These are phyloP conservation scores for Aspergillaceae sp. DNA, from an alignment of 2,329 filamentous ascomycete genomes.

Conservation along the genomic window DNA sequence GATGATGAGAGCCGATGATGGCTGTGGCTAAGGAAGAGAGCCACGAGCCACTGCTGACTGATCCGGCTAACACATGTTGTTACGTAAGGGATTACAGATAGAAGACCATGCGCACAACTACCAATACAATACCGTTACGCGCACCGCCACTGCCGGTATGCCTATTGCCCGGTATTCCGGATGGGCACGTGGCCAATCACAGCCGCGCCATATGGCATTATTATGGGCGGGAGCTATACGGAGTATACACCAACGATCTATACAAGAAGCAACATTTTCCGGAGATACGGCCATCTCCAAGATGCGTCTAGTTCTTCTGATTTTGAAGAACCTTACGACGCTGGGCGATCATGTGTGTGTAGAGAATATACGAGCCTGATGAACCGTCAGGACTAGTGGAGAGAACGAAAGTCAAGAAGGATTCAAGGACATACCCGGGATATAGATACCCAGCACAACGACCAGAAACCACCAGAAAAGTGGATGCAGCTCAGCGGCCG, in stretches of 20 bases:
- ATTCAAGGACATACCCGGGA: slow-evolving; percentile 56
- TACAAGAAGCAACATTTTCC: not conserved
- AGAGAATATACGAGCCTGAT: slow-evolving; percentile 73
- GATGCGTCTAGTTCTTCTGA: slow-evolving; percentile 11
- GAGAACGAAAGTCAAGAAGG: not conserved
- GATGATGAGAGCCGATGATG: slow-evolving; percentile 20
- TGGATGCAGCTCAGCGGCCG: slow-evolving; percentile 44
- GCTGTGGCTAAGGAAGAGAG: slow-evolving; percentile 10
- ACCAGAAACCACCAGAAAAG: slow-evolving; percentile 54
- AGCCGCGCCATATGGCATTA: not conserved
- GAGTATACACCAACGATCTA: no score
- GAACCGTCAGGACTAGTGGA: no score
- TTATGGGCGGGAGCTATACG: no score
- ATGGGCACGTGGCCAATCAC: slow-evolving; percentile 6
- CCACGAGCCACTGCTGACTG: slow-evolving; percentile 11
- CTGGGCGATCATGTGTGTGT: slow-evolving; percentile 92
- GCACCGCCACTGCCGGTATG: slow-evolving; percentile 17
- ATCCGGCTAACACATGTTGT: slow-evolving; percentile 2
- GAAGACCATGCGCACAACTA: not conserved
- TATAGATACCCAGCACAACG: slow-evolving; percentile 62
- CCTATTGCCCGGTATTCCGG: slow-evolving; percentile 16
- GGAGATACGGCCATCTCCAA: no score
- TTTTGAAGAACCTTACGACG: slow-evolving; percentile 60
- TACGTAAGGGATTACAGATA: not conserved
- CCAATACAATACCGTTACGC: not conserved